These are phyloP conservation scores for Penicillium pancosmium DNA, from an alignment of 495 filamentous ascomycete species.

Conservation along the genomic window DNA sequence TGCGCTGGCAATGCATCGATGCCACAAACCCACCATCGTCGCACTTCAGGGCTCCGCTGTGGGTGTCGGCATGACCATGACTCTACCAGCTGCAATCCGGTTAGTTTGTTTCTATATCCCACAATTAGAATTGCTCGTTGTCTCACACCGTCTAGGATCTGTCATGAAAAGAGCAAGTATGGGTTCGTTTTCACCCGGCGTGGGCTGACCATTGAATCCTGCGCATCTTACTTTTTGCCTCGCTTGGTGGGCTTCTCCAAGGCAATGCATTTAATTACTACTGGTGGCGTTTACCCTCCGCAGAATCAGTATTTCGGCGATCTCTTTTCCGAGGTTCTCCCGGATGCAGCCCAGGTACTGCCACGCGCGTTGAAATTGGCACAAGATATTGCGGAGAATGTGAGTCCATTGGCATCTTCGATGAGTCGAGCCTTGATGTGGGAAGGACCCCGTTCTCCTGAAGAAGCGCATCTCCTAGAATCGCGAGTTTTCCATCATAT, in stretches of 20 bases:
- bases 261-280: slow-evolving; percentile 51
- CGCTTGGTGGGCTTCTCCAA: slow-evolving; percentile 57
- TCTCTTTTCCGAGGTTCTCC: slow-evolving; percentile 56
- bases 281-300: slow-evolving; percentile 38
- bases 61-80: slow-evolving; percentile 66
- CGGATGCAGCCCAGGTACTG: slow-evolving; percentile 50
- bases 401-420: slow-evolving; percentile 48
- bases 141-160: slow-evolving; percentile 32
- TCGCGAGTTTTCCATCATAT: slow-evolving; percentile 57
- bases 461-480: slow-evolving; percentile 60
- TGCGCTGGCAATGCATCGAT: slow-evolving; percentile 58
- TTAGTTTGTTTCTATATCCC: neutral
- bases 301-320: slow-evolving; percentile 44
- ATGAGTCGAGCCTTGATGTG: slow-evolving; percentile 61
- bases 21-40: slow-evolving; percentile 62
- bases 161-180: slow-evolving; percentile 48
- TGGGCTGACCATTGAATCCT: slow-evolving; percentile 61
- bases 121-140: neutral
- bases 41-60: slow-evolving; percentile 64
- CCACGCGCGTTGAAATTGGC: slow-evolving; percentile 54
- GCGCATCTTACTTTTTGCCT: slow-evolving; percentile 61
- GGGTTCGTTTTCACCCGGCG: slow-evolving; percentile 64
- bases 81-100: slow-evolving; percentile 58
- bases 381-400: slow-evolving; percentile 56
- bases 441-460: slow-evolving; percentile 49